Base-by-base conservation (phyloP, 2,329 filamentous ascomycete species). In the Claviceps humidiphila region DNA sequence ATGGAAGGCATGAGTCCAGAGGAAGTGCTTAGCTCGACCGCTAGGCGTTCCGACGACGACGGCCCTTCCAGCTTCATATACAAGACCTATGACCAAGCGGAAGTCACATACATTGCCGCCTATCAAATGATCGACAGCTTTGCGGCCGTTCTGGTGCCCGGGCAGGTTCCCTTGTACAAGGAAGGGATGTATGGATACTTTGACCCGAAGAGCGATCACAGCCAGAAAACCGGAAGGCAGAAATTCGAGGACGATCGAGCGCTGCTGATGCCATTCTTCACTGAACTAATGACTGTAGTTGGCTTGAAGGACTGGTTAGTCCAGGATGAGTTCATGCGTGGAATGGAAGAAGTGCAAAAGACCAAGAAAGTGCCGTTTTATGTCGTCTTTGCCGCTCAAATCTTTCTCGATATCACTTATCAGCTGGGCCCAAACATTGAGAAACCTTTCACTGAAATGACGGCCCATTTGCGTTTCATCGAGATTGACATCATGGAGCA, bases 371-470 rank as follows among this genome's bases (percentile, higher is more conserved):
- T 70, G 2, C 58, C 70, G 0, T 63, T 72, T 41, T 66, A 62
- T 53, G 59, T 68, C 8, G 58, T 66, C 1, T 74, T 73, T 51
- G 68, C 68, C 8, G 60, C 64, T 4, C 70, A 74, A 47, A 52
- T 70, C 13, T 69, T 68, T 52, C 64, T 74, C 3, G 71, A 74
- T 42, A 67, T 71, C 38, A 64, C 69, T 14, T 63, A 70, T 51
- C 50, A 55, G 2, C 55, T 71, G 2, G 54, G 65, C 14, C 53
- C 54, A 34, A 11, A 47, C 1, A 52, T 54, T 14, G 38, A 51
- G 6, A 30, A 45, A 9, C 45, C 54, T 0, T 59, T 58, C 39
- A 20, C 26, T n/a, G 45, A 41, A 30, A 37, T 51, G 49, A 17
- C 4, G 20, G 26, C 9, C 1, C 17, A 38, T 17, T 11, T 51